Evolutionary conservation across 2,329 filamentous ascomycete genomes (phyloP).

Genomic region (Fusarium incarnatum): DNA sequence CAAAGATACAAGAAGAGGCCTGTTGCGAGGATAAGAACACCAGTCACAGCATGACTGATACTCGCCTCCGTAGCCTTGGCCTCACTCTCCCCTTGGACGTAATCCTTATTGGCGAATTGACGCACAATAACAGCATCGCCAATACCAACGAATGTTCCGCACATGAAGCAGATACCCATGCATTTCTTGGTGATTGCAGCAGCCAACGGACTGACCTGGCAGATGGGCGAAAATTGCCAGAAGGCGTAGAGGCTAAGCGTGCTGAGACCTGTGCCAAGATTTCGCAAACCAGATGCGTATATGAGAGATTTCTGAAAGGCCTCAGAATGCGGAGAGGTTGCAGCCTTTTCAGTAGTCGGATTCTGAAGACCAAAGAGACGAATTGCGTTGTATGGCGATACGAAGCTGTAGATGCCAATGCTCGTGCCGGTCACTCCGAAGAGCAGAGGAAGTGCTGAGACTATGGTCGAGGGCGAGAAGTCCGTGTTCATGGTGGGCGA

Average conservation of each 20-base stretch:
- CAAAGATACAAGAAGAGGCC: conserved; percentile 29
- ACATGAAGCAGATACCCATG: conserved; percentile 28
- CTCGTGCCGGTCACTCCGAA: conserved; percentile 20
- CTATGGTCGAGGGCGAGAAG: conserved; percentile 3
- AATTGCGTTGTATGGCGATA: conserved; percentile 23
- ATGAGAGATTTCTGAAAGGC: conserved; percentile 28
- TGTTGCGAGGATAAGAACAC: conserved; percentile 17
- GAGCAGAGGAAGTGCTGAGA: conserved; percentile 23
- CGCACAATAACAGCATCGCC: conserved; percentile 28
- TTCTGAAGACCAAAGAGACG: conserved; percentile 16
- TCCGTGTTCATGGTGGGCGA: conserved; percentile 1
- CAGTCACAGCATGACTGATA: conserved; percentile 21
- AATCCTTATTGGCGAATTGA: conserved; percentile 24
- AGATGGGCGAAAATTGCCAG: conserved; percentile 30
- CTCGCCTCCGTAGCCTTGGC: conserved; percentile 16
- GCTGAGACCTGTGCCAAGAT: conserved; percentile 15
- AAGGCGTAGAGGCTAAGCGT: conserved; percentile 30
- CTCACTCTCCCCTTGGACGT: conserved; percentile 9
- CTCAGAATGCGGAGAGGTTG: background rate
- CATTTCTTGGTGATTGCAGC: conserved; percentile 11
- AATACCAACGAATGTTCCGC: conserved; percentile 23
- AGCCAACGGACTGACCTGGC: conserved; percentile 10
- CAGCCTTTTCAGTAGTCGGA: background rate
- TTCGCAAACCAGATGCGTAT: conserved; percentile 23
- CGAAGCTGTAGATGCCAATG: conserved; percentile 35